These are phyloP conservation scores for Penicillium glabrum DNA, from an alignment of 2,329 filamentous ascomycete genomes.

Conservation along the genomic window DNA sequence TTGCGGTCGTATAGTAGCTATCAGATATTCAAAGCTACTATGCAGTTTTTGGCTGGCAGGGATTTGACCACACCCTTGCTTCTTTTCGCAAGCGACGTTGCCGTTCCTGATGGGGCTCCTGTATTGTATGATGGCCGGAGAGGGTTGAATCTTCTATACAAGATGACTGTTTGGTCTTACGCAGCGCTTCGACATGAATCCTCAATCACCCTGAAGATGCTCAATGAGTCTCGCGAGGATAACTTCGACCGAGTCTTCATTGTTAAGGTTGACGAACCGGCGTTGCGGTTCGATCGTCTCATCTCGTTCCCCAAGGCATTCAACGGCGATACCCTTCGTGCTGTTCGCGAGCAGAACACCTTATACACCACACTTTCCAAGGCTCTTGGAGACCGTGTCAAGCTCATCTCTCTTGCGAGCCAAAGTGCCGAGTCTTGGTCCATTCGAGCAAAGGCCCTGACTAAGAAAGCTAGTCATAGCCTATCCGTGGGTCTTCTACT, in stretches of 20 bases:
- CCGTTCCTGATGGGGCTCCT: conserved; percentile 54
- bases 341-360: conserved; percentile 30
- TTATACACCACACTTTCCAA: conserved; percentile 65
- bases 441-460: conserved; percentile 41
- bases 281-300: conserved; percentile 57
- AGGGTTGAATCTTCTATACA: conserved; percentile 80
- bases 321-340: conserved; percentile 26
- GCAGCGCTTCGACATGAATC: conserved; percentile 71
- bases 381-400: conserved; percentile 74
- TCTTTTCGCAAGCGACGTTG: conserved; percentile 28
- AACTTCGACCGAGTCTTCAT: conserved; percentile 88
- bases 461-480: conserved; percentile 24
- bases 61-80: conserved; percentile 71
- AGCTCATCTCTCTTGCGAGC: conserved; percentile 62
- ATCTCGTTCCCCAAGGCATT: conserved; percentile 36
- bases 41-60: conserved; percentile 80
- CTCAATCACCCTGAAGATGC: conserved; percentile 68
- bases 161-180: conserved; percentile 87
- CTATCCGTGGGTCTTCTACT: conserved; percentile 69
- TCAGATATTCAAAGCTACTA: conserved; percentile 87
- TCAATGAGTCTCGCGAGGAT: conserved; percentile 71
- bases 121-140: conserved; percentile 75
- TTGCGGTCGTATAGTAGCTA: conserved; percentile 83
- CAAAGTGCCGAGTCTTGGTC: conserved; percentile 48
- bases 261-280: conserved; percentile 52